Conservation (phyloP, 2,329 filamentous ascomycete genomes). For the Aspergillus vadensis region DNA sequence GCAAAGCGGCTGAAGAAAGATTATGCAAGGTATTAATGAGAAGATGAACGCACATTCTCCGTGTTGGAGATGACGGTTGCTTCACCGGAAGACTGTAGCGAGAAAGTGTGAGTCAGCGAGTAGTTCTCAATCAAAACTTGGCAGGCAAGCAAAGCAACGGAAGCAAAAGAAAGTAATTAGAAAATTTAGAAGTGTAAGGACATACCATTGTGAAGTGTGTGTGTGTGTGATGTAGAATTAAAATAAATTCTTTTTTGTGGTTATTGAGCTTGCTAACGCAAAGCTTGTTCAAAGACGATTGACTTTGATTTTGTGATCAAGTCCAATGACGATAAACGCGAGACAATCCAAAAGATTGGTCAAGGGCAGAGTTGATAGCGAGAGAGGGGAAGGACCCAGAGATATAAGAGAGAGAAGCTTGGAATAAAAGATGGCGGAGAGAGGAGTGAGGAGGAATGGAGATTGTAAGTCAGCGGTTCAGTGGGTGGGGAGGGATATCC, state of each 20-base stretch:
- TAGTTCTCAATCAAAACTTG: neutral
- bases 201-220: constrained; percentile 19
- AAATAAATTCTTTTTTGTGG: constrained; percentile 12
- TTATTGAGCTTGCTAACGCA: constrained; percentile 4
- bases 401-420: constrained; percentile 18
- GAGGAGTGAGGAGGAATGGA: constrained; percentile 19
- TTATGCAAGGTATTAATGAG: constrained; percentile 28
- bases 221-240: constrained; percentile 15
- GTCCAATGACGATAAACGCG: constrained; percentile 14
- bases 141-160: no score
- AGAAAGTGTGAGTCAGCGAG: constrained; percentile 25
- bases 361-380: constrained; percentile 8
- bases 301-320: constrained; percentile 6
- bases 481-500: constrained; percentile 23
- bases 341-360: constrained; percentile 20
- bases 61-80: constrained; percentile 51
- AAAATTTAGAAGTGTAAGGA: neutral
- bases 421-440: constrained; percentile 25
- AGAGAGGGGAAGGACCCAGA: neutral
- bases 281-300: constrained; percentile 10
- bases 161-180: no score
- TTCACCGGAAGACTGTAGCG: constrained; percentile 42
- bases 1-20: constrained; percentile 34
- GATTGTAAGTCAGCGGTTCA: constrained; percentile 20
- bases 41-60: constrained; percentile 47